phyloP scores from a whole-genome alignment of 768 basidiomycete species.

The Heimioporus sp. region DNA sequence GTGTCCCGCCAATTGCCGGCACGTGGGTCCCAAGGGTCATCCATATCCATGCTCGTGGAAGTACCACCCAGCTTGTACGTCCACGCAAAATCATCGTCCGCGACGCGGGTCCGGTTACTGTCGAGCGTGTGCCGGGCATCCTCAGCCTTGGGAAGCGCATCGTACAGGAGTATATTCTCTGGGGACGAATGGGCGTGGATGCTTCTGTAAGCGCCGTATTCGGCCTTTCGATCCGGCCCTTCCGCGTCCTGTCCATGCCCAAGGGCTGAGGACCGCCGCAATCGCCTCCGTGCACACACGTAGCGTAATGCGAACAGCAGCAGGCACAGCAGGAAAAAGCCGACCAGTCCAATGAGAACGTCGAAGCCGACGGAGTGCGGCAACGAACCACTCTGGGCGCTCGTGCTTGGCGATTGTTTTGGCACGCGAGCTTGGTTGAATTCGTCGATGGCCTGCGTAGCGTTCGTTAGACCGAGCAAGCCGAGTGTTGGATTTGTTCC shows the following conservation, averaged over 20 bases:
- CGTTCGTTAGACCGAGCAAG: conserved; percentile 60
- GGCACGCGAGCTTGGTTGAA: conserved; percentile 70
- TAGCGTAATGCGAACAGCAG: conserved; percentile 55
- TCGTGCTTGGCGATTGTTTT: conserved; percentile 49
- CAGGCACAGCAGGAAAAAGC: conserved; percentile 57
- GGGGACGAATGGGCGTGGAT: conserved; percentile 27
- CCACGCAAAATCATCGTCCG: conserved; percentile 9
- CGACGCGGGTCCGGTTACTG: conserved; percentile 29
- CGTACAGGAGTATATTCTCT: conserved; percentile 36
- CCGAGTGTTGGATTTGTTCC: conserved; percentile 49
- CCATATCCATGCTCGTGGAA: conserved; percentile 3
- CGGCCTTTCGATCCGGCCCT: conserved; percentile 10
- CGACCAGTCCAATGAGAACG: conserved; percentile 56
- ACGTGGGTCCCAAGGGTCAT: conserved; percentile 25
- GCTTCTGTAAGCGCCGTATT: conserved; percentile 35
- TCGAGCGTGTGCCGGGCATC: conserved; percentile 30
- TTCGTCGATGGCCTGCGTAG: conserved; percentile 57
- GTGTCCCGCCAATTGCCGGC: conserved; percentile 28
- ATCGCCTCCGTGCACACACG: conserved; percentile 42
- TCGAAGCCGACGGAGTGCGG: conserved; percentile 58
- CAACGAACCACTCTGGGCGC: conserved; percentile 25
- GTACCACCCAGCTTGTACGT: conserved; percentile 1
- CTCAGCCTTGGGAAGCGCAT: conserved; percentile 20
- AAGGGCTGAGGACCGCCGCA: conserved; percentile 15
- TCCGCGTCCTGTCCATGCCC: conserved; percentile 10